A percentile compares a stretch with the other conserved stretches of the same genome.
Evolutionary conservation across 2,329 filamentous ascomycete species (phyloP).

Genomic region (Pseudopithomyces maydicus): DNA sequence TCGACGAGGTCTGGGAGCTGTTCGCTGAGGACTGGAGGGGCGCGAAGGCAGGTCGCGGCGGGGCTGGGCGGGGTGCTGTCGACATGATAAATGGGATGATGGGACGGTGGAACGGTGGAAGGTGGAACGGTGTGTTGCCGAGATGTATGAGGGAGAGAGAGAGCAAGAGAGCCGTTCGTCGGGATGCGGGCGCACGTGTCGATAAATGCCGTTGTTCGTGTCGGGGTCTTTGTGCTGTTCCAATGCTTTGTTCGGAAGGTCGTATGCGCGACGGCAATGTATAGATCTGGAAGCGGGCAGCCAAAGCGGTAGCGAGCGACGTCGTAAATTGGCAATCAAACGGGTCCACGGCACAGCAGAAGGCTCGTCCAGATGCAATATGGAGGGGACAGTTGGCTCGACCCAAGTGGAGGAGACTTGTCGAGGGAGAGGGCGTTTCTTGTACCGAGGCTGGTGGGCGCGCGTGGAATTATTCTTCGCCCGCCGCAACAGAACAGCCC

Average conservation of each 20-base stretch:
- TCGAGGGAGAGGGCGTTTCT: background rate
- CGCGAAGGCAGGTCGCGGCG: conserved; percentile 40
- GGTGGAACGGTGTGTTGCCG: background rate
- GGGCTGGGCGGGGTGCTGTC: conserved; percentile 25
- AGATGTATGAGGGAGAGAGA: background rate
- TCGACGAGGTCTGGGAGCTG: conserved; percentile 35
- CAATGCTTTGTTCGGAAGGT: conserved; percentile 2
- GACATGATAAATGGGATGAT: conserved; percentile 21
- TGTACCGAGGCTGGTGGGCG: conserved; percentile 12
- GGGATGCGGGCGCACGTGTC: background rate
- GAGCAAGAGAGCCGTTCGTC: background rate
- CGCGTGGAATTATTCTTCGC: conserved; percentile 8
- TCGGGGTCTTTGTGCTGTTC: background rate
- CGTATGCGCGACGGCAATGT: conserved; percentile 16
- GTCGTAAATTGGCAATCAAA: conserved; percentile 23
- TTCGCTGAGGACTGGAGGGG: conserved; percentile 40
- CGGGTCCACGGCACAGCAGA: background rate
- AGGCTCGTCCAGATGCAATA: conserved; percentile 2
- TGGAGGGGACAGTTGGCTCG: conserved; percentile 12
- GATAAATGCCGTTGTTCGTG: background rate
- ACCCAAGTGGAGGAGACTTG: conserved; percentile 4
- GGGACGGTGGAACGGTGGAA: too few relatives aligned
- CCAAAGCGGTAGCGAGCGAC: conserved; percentile 24
- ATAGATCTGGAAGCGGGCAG: conserved; percentile 17
- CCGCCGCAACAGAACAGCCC: background rate